Percentiles rank a stretch among this genome's conserved stretches.
These are phyloP conservation scores for Nyssa sinensis DNA, from an alignment of 148 eudicot genomes.

Conservation along the genomic window DNA sequence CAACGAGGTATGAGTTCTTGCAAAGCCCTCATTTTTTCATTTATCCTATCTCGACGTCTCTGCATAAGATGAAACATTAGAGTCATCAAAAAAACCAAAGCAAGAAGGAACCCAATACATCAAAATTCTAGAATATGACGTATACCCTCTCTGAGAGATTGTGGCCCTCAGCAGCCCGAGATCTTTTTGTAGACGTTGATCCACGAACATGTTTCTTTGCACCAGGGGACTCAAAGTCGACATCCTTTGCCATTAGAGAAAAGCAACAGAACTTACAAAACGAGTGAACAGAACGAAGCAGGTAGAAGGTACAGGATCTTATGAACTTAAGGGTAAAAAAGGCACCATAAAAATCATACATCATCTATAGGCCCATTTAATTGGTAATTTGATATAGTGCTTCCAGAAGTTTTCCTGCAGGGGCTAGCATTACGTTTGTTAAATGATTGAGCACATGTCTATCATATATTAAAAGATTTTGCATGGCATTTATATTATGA, in stretches of 20 bases:
- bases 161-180: slow-evolving; percentile 96
- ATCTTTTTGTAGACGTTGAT: slow-evolving; percentile 56
- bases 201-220: slow-evolving; percentile 50
- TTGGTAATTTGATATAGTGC: background rate
- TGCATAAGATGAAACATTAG: slow-evolving; percentile 29
- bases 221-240: slow-evolving; percentile 52
- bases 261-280: background rate
- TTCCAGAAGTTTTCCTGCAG: no score
- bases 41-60: slow-evolving; percentile 87
- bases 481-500: background rate
- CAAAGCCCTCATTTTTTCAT: slow-evolving; percentile 80
- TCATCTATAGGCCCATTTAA: no score
- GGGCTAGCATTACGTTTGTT: background rate
- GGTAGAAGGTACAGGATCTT: background rate
- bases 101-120: background rate
- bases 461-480: background rate
- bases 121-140: background rate
- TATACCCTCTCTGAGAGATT: slow-evolving; percentile 87
- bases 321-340: no score
- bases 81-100: background rate
- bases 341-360: no score
- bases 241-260: slow-evolving; percentile 34
- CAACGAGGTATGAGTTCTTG: slow-evolving; percentile 87
- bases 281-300: background rate
- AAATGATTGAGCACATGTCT: background rate